These are phyloP conservation scores for Neonectria faginata DNA, from an alignment of 2,329 filamentous ascomycete genomes.

Conservation along the genomic window DNA sequence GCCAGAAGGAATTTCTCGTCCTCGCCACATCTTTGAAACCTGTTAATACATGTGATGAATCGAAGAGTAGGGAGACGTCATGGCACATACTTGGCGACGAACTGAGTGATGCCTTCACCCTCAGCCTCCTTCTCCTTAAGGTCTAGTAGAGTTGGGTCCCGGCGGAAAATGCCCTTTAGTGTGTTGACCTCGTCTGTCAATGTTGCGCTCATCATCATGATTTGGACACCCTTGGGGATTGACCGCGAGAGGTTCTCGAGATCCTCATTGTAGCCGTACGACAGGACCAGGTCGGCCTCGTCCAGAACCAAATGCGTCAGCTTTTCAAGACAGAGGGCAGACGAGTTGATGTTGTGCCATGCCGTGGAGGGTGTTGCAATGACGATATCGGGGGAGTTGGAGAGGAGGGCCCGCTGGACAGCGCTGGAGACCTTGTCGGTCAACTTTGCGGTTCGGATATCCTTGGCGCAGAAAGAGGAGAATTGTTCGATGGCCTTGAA, in stretches of 20 bases:
- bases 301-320: constrained; percentile 88
- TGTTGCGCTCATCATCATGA: constrained; percentile 93
- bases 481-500: constrained; percentile 81
- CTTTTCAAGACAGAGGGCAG: constrained; percentile 74
- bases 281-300: constrained; percentile 92
- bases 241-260: constrained; percentile 81
- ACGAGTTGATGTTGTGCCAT: constrained; percentile 76
- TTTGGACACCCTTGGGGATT: constrained; percentile 87
- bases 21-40: constrained; percentile 76
- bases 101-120: constrained; percentile 83
- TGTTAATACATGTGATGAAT: constrained; percentile 28
- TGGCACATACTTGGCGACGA: constrained; percentile 76
- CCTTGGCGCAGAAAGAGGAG: constrained; percentile 85
- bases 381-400: constrained; percentile 88
- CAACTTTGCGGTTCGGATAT: constrained; percentile 84
- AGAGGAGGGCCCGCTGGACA: constrained; percentile 87
- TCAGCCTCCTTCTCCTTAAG: constrained; percentile 85
- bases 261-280: constrained; percentile 94
- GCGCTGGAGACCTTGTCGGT: constrained; percentile 91
- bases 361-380: constrained; percentile 91
- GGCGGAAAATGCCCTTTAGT: constrained; percentile 86
- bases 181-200: constrained; percentile 88
- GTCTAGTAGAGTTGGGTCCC: constrained; percentile 82
- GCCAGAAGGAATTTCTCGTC: constrained; percentile 95
- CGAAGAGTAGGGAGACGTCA: neutral